Evolutionary conservation across 768 basidiomycete genomes (phyloP), one percentile per base, ranked within the genome.

Genomic region (Leucocoprinus birnbaumii): DNA sequence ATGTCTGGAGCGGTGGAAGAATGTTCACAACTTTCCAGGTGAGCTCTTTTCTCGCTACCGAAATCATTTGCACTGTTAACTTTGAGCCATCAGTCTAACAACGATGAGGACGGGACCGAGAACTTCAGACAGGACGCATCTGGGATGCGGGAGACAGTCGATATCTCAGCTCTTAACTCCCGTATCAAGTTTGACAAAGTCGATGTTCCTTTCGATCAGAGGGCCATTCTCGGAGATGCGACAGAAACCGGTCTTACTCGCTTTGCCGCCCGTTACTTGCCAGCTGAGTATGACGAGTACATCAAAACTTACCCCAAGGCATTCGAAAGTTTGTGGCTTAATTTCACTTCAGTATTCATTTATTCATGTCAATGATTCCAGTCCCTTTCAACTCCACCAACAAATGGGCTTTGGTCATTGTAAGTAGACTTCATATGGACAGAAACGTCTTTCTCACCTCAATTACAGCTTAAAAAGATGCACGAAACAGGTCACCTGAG

Each of bases 361-460:
- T 44, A 10, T 19, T 13, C 51, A 21, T 52, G 42, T 53, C 10
- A 24, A 10, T 16, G 31, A 16, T 21, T 14, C 48, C 51, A 75
- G 83, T 87, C 13, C 86, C 86, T 26, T 87, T 87, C 71, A 87
- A 87, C 63, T 83, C 85, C 9, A 81, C 79, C 16, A 86, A 86
- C 64, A 87, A 87, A 70, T 87, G 86, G 86, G 85, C 86, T 19
- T 65, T 87, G 49, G 83, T 83, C 45, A 84, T 85, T 44, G 85
- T 85, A 52, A 65, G 80, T 74, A 10, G 16, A 5, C 18, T 11
- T 22, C 43, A 11, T 14, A 45, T 19, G 10, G 6, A 18, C 5
- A 7, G 43, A 13, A 21, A 5, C 19, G 9, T 5, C 43, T 10
- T 21, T 13, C 10, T 11, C 11, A 45, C 3, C 24, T 21, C 10